A percentile compares a stretch with the other conserved stretches of the same genome.
Conservation (phyloP, 208 protist species). For the Zelonia costaricensis region DNA sequence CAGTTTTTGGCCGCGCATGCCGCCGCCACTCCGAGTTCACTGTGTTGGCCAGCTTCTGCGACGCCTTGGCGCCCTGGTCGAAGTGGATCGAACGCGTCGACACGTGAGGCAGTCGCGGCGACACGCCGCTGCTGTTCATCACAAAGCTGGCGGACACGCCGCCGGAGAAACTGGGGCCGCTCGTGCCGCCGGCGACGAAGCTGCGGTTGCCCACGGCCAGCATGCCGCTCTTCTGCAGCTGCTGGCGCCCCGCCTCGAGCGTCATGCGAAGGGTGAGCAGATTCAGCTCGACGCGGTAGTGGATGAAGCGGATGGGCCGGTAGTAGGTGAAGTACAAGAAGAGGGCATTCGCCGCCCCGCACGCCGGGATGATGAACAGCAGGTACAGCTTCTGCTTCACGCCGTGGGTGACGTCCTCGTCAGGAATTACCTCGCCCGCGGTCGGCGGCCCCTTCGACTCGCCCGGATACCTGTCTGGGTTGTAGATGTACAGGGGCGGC, state of each 20-base stretch:
- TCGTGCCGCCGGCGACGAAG: not conserved
- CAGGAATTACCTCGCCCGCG: constrained; percentile 39
- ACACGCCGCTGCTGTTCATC: constrained; percentile 1
- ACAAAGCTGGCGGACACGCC: constrained; percentile 9
- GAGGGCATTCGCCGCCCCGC: constrained; percentile 38
- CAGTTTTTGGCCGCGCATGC: constrained; percentile 47
- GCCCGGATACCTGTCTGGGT: constrained; percentile 28
- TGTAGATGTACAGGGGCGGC: constrained; percentile 69
- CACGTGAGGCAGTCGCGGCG: not conserved
- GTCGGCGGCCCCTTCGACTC: constrained; percentile 41
- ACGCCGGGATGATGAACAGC: constrained; percentile 65
- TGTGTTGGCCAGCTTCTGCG: constrained; percentile 12
- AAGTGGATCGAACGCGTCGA: not conserved
- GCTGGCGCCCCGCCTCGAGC: constrained; percentile 25
- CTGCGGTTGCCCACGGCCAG: constrained; percentile 10
- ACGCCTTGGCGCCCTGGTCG: not conserved
- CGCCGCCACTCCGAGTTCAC: constrained; percentile 31
- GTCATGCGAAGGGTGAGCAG: constrained; percentile 37
- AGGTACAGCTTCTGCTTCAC: constrained; percentile 83
- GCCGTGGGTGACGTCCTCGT: constrained; percentile 27
- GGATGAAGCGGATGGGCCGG: constrained; percentile 60
- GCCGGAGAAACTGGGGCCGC: too few species aligned
- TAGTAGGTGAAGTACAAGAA: constrained; percentile 83
- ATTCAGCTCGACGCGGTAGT: constrained; percentile 73
- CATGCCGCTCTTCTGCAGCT: constrained; percentile 37